Base-by-base conservation (phyloP, 148 eudicot genomes). In the Vaccinium vitisidaea region DNA sequence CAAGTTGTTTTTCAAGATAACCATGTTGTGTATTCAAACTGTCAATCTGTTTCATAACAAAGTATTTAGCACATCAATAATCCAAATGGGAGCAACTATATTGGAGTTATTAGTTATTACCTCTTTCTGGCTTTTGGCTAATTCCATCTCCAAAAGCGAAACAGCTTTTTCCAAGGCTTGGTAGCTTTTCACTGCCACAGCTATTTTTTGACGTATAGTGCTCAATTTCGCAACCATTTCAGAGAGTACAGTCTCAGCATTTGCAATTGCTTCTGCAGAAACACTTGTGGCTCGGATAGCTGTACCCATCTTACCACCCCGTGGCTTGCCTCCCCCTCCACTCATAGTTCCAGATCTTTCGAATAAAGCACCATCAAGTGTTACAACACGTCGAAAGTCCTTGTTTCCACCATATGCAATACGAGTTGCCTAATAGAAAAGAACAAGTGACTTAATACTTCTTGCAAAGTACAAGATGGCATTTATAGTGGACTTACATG, bases 331-430 rank as follows among this genome's bases (percentile, higher is more conserved):
- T 36, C 99, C 99, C 36, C 99, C 99, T 80, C 99, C 99, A 88
- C 93, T 93, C 98, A 97, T 97, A 16, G 99, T 97, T 25, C 99
- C 99, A 74, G 98, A 95, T 86, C 90, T 95, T 87, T 97, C 99
- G 67, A 95, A 94, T 74, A 97, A 89, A 82, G 96, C 91, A 73
- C 99, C 99, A 83, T 97, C 98, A 71, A 93, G 84, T 10, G 99
- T 97, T 76, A 97, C 99, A 82, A 97, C 98, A 76, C 98, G 94
- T 83, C 91, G 84, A 82, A 93, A 95, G 13, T 94, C 99, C 67
- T 79, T 90, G 83, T 86, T 87, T 69, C 85, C 87, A 61, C 98
- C 94, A 87, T 94, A 97, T 76, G 98, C 99, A 83, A 97, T 95
- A 43, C 98, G 96, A 65, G 98, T 88, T 86, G 98, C 99, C 99